Percentiles rank a stretch among this genome's conserved stretches.
phyloP scores from a whole-genome alignment of 1,284 basidiomycete species.

The Ceratobasidium sp. region DNA sequence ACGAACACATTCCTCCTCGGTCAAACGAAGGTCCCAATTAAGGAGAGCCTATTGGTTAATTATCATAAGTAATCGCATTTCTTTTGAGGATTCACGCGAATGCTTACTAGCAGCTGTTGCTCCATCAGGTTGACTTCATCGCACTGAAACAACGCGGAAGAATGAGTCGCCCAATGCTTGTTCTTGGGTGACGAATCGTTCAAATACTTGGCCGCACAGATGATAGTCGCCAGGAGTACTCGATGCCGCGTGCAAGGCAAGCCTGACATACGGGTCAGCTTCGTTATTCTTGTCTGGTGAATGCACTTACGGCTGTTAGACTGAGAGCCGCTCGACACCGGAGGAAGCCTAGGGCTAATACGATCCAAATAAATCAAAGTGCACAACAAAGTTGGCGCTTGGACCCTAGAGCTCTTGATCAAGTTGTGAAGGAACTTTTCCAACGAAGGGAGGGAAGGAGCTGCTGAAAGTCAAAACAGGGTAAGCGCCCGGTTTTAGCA shows the following conservation, averaged over 20 bases:
- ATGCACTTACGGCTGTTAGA: slow-evolving; percentile 37
- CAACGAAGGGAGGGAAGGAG: slow-evolving; percentile 71
- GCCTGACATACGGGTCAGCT: slow-evolving; percentile 62
- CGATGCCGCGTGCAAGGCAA: slow-evolving; percentile 94
- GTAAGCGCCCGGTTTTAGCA: neutral
- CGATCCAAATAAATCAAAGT: slow-evolving; percentile 96
- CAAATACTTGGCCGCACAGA: slow-evolving; percentile 97
- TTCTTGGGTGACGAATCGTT: slow-evolving; percentile 98
- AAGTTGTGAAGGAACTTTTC: slow-evolving; percentile 91
- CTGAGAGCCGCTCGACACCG: slow-evolving; percentile 83
- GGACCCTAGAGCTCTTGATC: slow-evolving; percentile 89
- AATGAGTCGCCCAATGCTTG: slow-evolving; percentile 88
- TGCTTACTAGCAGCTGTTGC: slow-evolving; percentile 24
- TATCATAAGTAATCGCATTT: slow-evolving; percentile 9
- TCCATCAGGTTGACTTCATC: slow-evolving; percentile 39
- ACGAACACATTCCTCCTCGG: slow-evolving; percentile 32
- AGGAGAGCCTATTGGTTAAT: slow-evolving; percentile 8
- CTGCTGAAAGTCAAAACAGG: slow-evolving; percentile 37
- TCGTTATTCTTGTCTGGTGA: neutral
- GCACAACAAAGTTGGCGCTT: slow-evolving; percentile 91
- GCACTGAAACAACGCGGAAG: slow-evolving; percentile 18
- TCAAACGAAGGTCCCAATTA: slow-evolving; percentile 38
- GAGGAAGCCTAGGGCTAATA: slow-evolving; percentile 83
- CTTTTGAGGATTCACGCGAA: neutral
- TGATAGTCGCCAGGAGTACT: slow-evolving; percentile 95